Evolutionary conservation across 495 filamentous ascomycete genomes (phyloP), one percentile per base, ranked within the genome.

Genomic region (Chlorociboria aeruginascens): DNA sequence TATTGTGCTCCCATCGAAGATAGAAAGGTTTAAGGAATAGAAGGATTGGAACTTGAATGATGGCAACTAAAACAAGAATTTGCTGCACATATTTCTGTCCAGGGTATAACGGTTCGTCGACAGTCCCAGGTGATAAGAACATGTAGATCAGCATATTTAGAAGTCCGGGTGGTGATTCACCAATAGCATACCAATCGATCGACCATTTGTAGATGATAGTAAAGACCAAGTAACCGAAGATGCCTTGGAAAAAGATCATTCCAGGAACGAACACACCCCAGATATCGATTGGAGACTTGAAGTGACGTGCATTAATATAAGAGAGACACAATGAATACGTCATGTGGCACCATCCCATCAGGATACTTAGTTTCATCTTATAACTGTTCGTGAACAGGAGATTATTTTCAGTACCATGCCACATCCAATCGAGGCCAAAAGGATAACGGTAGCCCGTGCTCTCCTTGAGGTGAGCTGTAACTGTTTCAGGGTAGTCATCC

Each of bases 141-240:
- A 99, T 99, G 76, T 95, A 94, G 61, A 99, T 99, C 54, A 99
- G 73, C 89, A 96, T 95, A 74, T 99, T 99, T 49, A 99, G 68
- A 25, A 99, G 70, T 55, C 87, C 84, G 0, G 92, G 92, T 3
- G 93, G 86, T 29, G 73, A 68, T 48, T 71, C 51, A n/a, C 63
- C 77, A 29, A 70, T 69, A 17, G 71, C 81, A 50, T 69, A 63
- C 92, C 92, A 98, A 62, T 97, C 82, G 34, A 95, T 73, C 14
- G 77, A 80, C 92, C 92, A 99, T 66, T 99, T 99, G 71, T 93
- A 96, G 62, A 97, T 66, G 56, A 99, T 93, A 57, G 82, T 81
- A 60, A 95, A 71, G 42, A 92, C 89, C 12, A 99, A 79, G 56
- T 99, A 99, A 41, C 92, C 92, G 52, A 99, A 99, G 65, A 99